Evolutionary conservation across 805 yeast genomes (phyloP), one percentile per base, ranked within the genome.

Genomic region (Wickerhamomyces ciferrii): DNA sequence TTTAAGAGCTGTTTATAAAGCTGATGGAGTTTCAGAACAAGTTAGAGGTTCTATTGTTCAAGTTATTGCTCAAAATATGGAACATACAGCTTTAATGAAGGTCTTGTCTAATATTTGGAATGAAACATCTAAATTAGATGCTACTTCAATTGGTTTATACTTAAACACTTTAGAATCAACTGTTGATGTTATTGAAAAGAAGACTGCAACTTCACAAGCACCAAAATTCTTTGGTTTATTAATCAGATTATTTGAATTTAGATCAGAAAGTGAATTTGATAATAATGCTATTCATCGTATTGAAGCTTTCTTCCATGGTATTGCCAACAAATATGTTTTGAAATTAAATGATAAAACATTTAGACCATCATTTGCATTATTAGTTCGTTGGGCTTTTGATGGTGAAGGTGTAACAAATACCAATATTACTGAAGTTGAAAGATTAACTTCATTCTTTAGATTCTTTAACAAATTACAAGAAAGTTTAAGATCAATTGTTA

Each of bases 341-440:
- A 91, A 92, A 66, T 76, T 94, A 67, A 94, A 94, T 62, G 99
- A 94, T 63, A 89, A 88, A 69, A 79, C 83, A 20, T 94, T 94
- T 75, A 80, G 97, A 61, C 99, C 99, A 18, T 71, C 88, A 60
- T 94, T 94, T 68, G 92, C 91, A 7, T 72, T 83, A 23, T 71
- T 89, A 55, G 90, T 86, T 13, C 80, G 90, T 62, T 94, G 99
- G 99, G 95, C 97, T 2, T 78, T 87, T 56, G 86, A 83, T 51
- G 96, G 90, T 48, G 95, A 84, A 63, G 90, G 86, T 39, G 76
- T 78, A 13, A 67, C 62, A 4, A 66, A 75, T 42, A 53, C 64
- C 6, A 59, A 60, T 24, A 75, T 77, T 36, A 66, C 76, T 17
- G 81, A 78, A 58, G 57, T 64, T 15, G 78, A 83, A 45, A 75